A percentile compares a stretch with the other conserved stretches of the same genome.
phyloP scores from a whole-genome alignment of 225 moss, liverwort and hornwort genomes.

The Marchantia paleacea region DNA sequence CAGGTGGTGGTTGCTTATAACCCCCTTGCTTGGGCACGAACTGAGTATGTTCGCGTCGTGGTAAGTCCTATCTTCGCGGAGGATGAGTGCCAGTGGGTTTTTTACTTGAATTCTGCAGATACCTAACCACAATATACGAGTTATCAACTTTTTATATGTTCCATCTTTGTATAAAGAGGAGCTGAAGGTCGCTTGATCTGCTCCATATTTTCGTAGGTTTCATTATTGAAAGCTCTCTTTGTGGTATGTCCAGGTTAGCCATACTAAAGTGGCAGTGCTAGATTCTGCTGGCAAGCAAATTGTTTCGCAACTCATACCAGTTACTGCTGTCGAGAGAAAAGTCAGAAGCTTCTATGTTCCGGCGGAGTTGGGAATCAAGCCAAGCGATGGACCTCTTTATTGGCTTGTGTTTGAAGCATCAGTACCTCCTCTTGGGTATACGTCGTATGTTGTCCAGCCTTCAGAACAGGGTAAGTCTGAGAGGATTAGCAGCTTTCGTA shows the following conservation, averaged over 20 bases:
- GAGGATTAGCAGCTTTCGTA: background rate
- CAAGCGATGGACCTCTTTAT: constrained; percentile 23
- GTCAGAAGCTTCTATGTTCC: constrained; percentile 33
- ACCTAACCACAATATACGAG: no score
- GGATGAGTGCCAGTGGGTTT: background rate
- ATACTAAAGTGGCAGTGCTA: constrained; percentile 23
- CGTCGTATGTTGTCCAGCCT: constrained; percentile 17
- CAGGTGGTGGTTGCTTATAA: constrained; percentile 40
- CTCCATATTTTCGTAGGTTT: background rate
- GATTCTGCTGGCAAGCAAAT: constrained; percentile 27
- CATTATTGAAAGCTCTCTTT: background rate
- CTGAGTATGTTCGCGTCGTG: constrained; percentile 39
- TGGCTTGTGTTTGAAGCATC: constrained; percentile 37
- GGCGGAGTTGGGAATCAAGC: constrained; percentile 25
- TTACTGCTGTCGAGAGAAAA: constrained; percentile 19
- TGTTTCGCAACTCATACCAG: constrained; percentile 31
- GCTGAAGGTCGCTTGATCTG: background rate
- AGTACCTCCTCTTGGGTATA: constrained; percentile 45
- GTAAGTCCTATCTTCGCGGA: constrained; percentile 14
- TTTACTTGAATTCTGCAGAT: no score
- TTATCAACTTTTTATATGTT: no score
- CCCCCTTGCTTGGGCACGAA: constrained; percentile 34
- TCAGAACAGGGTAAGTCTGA: constrained; percentile 4
- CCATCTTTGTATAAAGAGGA: no score
- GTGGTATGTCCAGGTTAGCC: constrained; percentile 1